Evolutionary conservation across 1,284 basidiomycete species (phyloP), one percentile per base, ranked within the genome.

Genomic region (Boletus mariae): DNA sequence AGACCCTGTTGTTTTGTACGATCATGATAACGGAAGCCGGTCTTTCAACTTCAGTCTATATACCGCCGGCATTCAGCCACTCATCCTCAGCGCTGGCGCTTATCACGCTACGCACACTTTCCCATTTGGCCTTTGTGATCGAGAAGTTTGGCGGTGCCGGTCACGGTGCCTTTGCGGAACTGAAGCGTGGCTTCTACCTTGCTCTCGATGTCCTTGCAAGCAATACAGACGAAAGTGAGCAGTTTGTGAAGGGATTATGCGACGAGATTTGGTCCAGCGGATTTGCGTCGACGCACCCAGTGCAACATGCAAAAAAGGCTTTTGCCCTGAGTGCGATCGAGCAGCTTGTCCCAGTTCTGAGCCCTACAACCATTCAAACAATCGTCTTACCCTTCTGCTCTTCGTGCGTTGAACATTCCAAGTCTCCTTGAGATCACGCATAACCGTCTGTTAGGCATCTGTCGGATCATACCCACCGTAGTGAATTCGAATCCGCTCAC

Each of bases 401-500:
- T 48, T 80, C 82, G 84, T 87, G 63, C 68, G 84, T 73, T 6
- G 32, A 52, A 47, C 38, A 45, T 42, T 52, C 45, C 5, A 17
- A 28, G 11, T 37, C 12, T 45, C 4, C 7, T n/a, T 7, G 12
- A 9, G 37, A n/a, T 25, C 20, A 12, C 25, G 48, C 7, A 51
- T 26, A 28, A 45, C 13, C 8, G 4, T 20, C 44, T 35, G 52
- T 41, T 59, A 87, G 84, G 41, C 76, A 83, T 63, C 73, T 87
- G 23, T 74, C 72, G 47, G 75, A 84, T 56, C 58, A 80, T n/a
- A 67, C 68, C 13, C 72, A 86, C 54, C 80, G 86, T 32, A 85
- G 88, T 57, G 82, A 79, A 17, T 90, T 80, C 56, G 87, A 90
- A 65, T 85, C 85, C 0, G 80, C 86, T 5, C 88, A 90, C 65